A percentile compares a stretch with the other conserved stretches of the same genome.
phyloP scores from a whole-genome alignment of 345 rosid species.

The Lumnitzera littorea region DNA sequence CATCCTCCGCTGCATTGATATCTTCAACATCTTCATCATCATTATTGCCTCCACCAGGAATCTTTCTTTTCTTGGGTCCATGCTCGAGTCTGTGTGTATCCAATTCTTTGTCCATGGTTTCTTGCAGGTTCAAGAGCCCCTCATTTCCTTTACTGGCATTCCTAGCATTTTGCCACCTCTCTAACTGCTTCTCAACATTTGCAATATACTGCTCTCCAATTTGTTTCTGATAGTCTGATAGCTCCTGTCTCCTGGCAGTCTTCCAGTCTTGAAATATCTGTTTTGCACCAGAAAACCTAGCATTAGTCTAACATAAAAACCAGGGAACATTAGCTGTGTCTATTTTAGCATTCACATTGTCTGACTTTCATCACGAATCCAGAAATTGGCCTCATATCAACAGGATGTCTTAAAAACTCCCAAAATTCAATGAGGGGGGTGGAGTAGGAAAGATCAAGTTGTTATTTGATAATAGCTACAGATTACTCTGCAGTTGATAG shows the following conservation, averaged over 20 bases:
- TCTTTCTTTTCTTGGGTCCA: constrained; percentile 88
- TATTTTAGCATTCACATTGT: too few species aligned
- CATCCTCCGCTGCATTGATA: constrained; percentile 83
- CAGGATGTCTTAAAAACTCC: too few species aligned
- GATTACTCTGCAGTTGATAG: too few species aligned
- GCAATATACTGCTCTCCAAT: constrained; percentile 53
- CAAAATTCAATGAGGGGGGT: too few species aligned
- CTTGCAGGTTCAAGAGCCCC: constrained; percentile 57
- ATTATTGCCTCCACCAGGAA: constrained; percentile 57
- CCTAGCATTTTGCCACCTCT: constrained; percentile 93
- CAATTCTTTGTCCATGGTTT: constrained; percentile 95
- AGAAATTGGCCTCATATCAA: too few species aligned
- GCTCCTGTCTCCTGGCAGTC: constrained; percentile 61
- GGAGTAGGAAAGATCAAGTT: too few species aligned
- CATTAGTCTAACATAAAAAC: not conserved
- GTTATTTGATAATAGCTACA: too few species aligned
- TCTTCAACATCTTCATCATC: constrained; percentile 90
- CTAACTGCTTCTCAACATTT: constrained; percentile 85
- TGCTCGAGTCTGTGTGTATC: constrained; percentile 92
- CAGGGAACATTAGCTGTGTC: not conserved
- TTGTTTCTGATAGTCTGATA: constrained; percentile 76
- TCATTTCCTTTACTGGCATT: constrained; percentile 57
- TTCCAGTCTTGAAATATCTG: constrained; percentile 83
- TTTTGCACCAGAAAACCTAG: not conserved
- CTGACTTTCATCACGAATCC: too few species aligned